phyloP scores from a whole-genome alignment of 768 basidiomycete genomes.

The Postia placenta region DNA sequence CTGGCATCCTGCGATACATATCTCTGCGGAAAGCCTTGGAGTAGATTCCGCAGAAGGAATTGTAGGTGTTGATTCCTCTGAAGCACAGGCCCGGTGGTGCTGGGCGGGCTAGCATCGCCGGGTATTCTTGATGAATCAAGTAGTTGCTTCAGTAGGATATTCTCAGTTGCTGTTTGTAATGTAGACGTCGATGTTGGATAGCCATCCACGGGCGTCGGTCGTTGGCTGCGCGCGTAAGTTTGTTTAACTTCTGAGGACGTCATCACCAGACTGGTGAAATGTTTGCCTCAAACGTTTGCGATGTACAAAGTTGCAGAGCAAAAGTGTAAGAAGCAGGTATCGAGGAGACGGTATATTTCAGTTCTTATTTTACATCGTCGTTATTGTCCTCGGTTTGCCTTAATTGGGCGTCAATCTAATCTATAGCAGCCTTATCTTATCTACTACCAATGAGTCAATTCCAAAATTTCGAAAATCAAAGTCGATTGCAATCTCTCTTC shows the following conservation, averaged over 20 bases:
- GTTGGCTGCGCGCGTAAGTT: not conserved
- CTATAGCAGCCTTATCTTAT: not conserved
- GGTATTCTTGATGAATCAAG: conserved; percentile 26
- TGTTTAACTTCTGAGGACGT: too few relatives aligned
- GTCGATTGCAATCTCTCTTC: not conserved
- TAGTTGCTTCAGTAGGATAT: conserved; percentile 49
- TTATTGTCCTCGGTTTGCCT: not conserved
- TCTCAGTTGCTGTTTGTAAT: conserved; percentile 61
- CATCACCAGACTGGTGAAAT: not conserved
- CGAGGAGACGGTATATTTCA: too few relatives aligned
- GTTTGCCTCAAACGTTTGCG: not conserved
- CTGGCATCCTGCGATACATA: conserved; percentile 89
- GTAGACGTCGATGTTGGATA: conserved; percentile 59
- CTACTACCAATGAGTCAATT: not conserved
- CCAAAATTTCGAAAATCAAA: not conserved
- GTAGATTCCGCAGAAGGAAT: conserved; percentile 64
- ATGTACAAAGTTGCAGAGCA: not conserved
- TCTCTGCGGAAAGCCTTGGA: conserved; percentile 74
- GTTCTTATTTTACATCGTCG: not conserved
- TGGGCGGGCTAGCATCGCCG: not conserved
- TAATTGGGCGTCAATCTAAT: not conserved
- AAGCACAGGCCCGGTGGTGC: conserved; percentile 30
- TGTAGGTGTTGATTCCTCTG: conserved; percentile 66
- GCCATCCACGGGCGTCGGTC: conserved; percentile 45
- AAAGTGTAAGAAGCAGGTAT: not conserved